These are phyloP conservation scores for Kwoniella dejecticola DNA, from an alignment of 768 basidiomycete species.

Conservation along the genomic window DNA sequence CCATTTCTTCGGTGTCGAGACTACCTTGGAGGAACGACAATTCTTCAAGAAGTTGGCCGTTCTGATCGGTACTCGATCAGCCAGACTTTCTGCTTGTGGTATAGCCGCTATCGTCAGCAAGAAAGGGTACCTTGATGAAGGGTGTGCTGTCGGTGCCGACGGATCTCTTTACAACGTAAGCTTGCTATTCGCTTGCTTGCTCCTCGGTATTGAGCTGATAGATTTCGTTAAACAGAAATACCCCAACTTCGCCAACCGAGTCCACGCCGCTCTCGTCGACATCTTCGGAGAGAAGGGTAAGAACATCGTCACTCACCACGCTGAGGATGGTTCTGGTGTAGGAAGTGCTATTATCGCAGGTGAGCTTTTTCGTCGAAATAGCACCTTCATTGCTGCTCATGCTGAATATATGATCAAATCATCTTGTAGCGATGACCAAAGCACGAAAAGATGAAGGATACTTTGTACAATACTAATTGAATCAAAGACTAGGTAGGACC, in stretches of 20 bases:
- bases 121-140: constrained; percentile 89
- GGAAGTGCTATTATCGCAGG: constrained; percentile 95
- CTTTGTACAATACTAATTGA: constrained; percentile 52
- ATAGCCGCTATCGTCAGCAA: constrained; percentile 95
- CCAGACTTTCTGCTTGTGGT: constrained; percentile 87
- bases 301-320: constrained; percentile 76
- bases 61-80: constrained; percentile 84
- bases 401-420: constrained; percentile 21
- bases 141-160: constrained; percentile 65
- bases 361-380: constrained; percentile 55
- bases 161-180: constrained; percentile 92
- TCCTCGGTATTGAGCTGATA: too few species aligned
- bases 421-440: constrained; percentile 79
- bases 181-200: constrained; percentile 5
- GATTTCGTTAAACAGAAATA: too few species aligned
- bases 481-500: too few species aligned
- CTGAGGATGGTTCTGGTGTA: constrained; percentile 90
- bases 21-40: constrained; percentile 91
- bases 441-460: constrained; percentile 68
- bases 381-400: background rate
- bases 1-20: constrained; percentile 95
- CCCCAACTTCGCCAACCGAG: constrained; percentile 87
- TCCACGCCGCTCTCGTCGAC: constrained; percentile 89
- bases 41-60: constrained; percentile 94
- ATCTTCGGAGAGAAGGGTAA: constrained; percentile 95